Percentiles rank a stretch among this genome's conserved stretches.
These are phyloP conservation scores for Posidonia australis DNA, from an alignment of 106 monocot species.

Conservation along the genomic window DNA sequence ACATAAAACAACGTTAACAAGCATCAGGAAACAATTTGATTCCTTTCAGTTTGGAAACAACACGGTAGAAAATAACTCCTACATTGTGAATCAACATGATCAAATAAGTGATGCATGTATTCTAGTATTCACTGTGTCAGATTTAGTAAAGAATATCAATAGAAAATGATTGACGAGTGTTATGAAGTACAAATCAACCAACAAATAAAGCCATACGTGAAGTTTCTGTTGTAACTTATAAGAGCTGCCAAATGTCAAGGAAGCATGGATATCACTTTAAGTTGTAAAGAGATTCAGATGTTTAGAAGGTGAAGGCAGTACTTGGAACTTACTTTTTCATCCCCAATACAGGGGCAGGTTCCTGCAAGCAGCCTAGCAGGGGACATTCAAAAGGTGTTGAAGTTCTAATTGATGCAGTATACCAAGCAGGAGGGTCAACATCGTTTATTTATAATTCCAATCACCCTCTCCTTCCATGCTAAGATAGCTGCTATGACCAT, in stretches of 20 bases:
- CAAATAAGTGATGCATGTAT: no score
- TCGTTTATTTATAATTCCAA: neutral
- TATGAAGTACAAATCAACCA: no score
- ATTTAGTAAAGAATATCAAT: no score
- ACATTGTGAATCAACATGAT: no score
- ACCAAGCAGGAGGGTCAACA: neutral
- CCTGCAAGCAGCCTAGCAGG: neutral
- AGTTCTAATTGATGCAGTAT: constrained; percentile 3
- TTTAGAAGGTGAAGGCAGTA: neutral
- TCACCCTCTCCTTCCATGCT: constrained; percentile 4
- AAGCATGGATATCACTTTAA: neutral
- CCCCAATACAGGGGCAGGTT: neutral
- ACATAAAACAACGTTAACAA: no score
- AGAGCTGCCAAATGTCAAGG: neutral
- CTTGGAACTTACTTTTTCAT: neutral
- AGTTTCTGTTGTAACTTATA: neutral
- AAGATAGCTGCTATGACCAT: neutral
- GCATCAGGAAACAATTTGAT: no score
- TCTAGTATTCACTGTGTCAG: no score
- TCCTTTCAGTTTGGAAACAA: no score
- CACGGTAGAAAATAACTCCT: no score
- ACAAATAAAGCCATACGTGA: no score
- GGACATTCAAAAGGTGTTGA: neutral
- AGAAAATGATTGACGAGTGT: no score
- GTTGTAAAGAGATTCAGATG: neutral